Evolutionary conservation across 345 rosid genomes (phyloP).

Genomic region (Brassica carinata): DNA sequence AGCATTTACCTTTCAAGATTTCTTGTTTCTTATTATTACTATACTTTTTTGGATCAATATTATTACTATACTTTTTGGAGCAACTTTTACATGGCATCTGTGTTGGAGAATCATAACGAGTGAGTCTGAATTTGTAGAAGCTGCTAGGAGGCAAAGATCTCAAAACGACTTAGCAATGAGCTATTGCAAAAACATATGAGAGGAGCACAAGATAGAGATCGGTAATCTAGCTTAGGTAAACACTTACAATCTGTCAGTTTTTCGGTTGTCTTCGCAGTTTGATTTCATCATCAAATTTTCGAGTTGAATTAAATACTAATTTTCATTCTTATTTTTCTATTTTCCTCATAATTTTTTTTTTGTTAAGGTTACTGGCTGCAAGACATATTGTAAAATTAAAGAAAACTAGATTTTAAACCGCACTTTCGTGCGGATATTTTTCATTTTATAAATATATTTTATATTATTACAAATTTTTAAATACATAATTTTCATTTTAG

Average conservation of each 20-base stretch:
- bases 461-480: too few species aligned
- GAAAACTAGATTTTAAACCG: too few species aligned
- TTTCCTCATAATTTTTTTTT: neutral
- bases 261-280: neutral
- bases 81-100: neutral
- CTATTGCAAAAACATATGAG: neutral
- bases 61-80: neutral
- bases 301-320: neutral
- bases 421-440: too few species aligned
- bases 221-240: neutral
- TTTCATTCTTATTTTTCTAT: neutral
- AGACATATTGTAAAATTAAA: neutral
- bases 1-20: neutral
- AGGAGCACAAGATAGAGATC: neutral
- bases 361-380: neutral
- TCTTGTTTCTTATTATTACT: neutral
- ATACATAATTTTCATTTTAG: too few species aligned
- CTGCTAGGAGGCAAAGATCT: neutral
- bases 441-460: too few species aligned
- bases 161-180: neutral
- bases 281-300: neutral
- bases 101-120: neutral
- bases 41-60: neutral
- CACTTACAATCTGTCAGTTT: neutral
- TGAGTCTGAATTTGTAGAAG: neutral